These are phyloP conservation scores for Musa troglodytarum DNA, from an alignment of 176 grass and related monocot genomes.

Conservation along the genomic window DNA sequence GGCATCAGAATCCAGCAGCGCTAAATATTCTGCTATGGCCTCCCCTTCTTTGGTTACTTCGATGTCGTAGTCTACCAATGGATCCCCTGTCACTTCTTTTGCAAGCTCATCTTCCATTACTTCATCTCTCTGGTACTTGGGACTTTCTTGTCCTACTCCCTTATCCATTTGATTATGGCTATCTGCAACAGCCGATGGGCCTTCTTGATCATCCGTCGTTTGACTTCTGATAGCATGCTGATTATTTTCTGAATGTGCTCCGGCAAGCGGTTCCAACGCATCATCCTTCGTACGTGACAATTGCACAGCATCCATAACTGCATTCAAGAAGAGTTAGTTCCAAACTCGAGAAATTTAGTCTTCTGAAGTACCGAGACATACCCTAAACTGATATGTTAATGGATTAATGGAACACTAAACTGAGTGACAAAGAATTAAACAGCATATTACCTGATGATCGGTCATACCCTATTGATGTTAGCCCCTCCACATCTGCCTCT, in stretches of 20 bases:
- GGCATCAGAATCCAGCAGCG: conserved; percentile 45
- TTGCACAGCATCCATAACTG: conserved; percentile 26
- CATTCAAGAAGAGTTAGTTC: neutral
- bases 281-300: conserved; percentile 7
- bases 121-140: conserved; percentile 33
- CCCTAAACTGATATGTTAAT: neutral
- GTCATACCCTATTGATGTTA: neutral
- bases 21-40: conserved; percentile 69
- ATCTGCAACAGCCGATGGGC: conserved; percentile 2
- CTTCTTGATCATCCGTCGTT: conserved; percentile 21
- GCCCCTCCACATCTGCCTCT: conserved; percentile 5
- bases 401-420: neutral
- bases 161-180: neutral
- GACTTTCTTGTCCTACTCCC: neutral
- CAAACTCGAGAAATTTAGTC: no score
- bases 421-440: neutral
- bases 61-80: conserved; percentile 78
- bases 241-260: conserved; percentile 1
- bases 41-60: conserved; percentile 66
- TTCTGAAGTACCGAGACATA: no score
- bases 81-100: conserved; percentile 55
- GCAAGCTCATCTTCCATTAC: conserved; percentile 65
- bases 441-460: conserved; percentile 8
- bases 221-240: conserved; percentile 14
- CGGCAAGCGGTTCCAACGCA: neutral